phyloP scores from a whole-genome alignment of 2,329 filamentous ascomycete species.

The Pseudogymnoascus sp. region DNA sequence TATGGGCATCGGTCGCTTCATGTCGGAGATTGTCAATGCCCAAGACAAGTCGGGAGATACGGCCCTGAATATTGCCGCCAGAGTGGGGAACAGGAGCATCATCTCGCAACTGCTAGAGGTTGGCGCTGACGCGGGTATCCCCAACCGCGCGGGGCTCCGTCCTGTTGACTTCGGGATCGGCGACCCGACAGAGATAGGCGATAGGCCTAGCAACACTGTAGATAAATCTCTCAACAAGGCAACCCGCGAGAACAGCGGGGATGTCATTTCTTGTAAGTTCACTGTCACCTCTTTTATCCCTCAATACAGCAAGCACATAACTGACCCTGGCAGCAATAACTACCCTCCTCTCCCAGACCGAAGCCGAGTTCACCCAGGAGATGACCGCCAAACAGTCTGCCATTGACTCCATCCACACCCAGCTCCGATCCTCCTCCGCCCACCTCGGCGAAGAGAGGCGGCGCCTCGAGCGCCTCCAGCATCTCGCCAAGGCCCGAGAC shows the following conservation, averaged over 20 bases:
- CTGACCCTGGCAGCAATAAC: constrained; percentile 59
- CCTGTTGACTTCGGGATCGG: constrained; percentile 94
- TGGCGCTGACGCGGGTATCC: constrained; percentile 82
- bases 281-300: background rate
- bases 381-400: constrained; percentile 75
- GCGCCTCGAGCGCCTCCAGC: constrained; percentile 60
- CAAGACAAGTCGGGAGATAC: constrained; percentile 93
- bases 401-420: constrained; percentile 72
- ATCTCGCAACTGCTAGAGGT: constrained; percentile 96
- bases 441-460: constrained; percentile 70
- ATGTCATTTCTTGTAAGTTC: constrained; percentile 67
- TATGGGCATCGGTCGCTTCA: constrained; percentile 85
- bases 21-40: constrained; percentile 93
- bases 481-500: constrained; percentile 55
- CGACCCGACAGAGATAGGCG: constrained; percentile 42
- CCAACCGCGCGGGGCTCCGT: constrained; percentile 79
- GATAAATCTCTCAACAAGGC: constrained; percentile 36
- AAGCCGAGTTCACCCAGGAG: constrained; percentile 69
- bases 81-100: constrained; percentile 88
- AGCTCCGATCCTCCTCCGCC: constrained; percentile 70
- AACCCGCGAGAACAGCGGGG: constrained; percentile 65
- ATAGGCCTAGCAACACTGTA: constrained; percentile 30
- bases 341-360: constrained; percentile 69
- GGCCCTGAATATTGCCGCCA: constrained; percentile 83
- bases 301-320: constrained; percentile 11